These are phyloP conservation scores for Aspergillus luchuensis DNA, from an alignment of 2,329 filamentous ascomycete genomes.

Conservation along the genomic window DNA sequence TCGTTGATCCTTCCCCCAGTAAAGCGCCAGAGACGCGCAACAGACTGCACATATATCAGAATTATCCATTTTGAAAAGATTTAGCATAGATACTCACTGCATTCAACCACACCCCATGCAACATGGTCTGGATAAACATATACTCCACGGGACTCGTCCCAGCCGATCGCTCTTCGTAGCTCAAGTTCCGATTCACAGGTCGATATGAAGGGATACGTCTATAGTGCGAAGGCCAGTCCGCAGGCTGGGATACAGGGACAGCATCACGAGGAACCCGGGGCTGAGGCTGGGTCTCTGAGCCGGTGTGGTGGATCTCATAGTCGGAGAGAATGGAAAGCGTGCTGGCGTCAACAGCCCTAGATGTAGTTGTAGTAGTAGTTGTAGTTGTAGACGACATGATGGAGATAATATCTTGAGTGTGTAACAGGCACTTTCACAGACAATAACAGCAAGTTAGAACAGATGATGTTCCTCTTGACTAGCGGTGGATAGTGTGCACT, in stretches of 20 bases:
- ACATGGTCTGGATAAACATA: slow-evolving; percentile 55
- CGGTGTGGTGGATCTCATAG: slow-evolving; percentile 32
- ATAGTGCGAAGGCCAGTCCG: slow-evolving; percentile 52
- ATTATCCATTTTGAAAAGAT: background rate
- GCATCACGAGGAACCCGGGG: background rate
- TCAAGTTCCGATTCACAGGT: slow-evolving; percentile 48
- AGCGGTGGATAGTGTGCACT: background rate
- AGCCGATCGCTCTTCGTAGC: slow-evolving; percentile 46
- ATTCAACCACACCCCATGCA: slow-evolving; percentile 50
- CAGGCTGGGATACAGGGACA: slow-evolving; percentile 11
- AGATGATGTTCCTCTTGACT: background rate
- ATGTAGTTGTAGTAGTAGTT: background rate
- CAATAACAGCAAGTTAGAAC: slow-evolving; percentile 1
- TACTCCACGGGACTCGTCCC: slow-evolving; percentile 49
- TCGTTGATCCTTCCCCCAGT: slow-evolving; percentile 54
- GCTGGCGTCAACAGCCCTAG: slow-evolving; percentile 16
- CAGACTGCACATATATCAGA: slow-evolving; percentile 24
- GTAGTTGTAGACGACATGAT: slow-evolving; percentile 28
- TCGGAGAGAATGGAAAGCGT: slow-evolving; percentile 30
- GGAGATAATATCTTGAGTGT: slow-evolving; percentile 4
- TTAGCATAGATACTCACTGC: slow-evolving; percentile 27
- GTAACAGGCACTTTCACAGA: background rate
- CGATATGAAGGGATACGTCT: slow-evolving; percentile 52
- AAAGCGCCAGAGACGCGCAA: slow-evolving; percentile 51
- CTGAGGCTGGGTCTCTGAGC: slow-evolving; percentile 5